Evolutionary conservation across 2,329 filamentous ascomycete species (phyloP), one percentile per base, ranked within the genome.

Genomic region (Mycocentrospora acerina): DNA sequence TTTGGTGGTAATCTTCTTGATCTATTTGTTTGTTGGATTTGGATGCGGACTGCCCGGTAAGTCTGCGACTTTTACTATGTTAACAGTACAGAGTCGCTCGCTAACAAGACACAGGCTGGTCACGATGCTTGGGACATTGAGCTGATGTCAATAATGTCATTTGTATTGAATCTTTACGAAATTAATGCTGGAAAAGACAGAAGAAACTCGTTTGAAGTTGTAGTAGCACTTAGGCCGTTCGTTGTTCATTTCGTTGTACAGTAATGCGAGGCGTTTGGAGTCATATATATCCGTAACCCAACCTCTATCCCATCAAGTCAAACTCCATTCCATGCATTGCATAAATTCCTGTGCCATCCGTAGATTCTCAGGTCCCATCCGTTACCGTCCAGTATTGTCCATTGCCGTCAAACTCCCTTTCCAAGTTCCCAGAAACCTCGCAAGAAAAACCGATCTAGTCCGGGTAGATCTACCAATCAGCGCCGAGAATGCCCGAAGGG

Each of bases 1-100:
- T 4, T 61, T 96, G 29, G 88, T 90, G 2, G 70, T 93, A 17
- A 66, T 88, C 7, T 87, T 88, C 59, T 69, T 88, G 67, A 59
- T 87, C 4, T 88, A 88, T 62, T 59, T 88, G 10, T 81, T 88
- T 52, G 77, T 88, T 15, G 85, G 85, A 0, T 83, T 87, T 67
- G 84, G 82, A 4, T 88, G 85, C 63, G 85, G 85, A 6, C 60
- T 88, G 45, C 85, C 85, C 37, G 80, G 60, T 62, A 53, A 43
- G 60, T 56, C 7, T 8, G 14, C 16, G 27, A 12, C 15, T 32
- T 17, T 25, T 19, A 14, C 26, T 19, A 18, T 11, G 6, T 24
- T 15, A 8, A 12, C 11, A 31, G 29, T 17, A 6, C n/a, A 17
- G 10, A 10, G 14, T 6, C 7, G 14, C 13, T 12, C 38, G 37